Evolutionary conservation across 768 basidiomycete genomes (phyloP), one percentile per base, ranked within the genome.

Genomic region (Clitopilus passeckerianus): DNA sequence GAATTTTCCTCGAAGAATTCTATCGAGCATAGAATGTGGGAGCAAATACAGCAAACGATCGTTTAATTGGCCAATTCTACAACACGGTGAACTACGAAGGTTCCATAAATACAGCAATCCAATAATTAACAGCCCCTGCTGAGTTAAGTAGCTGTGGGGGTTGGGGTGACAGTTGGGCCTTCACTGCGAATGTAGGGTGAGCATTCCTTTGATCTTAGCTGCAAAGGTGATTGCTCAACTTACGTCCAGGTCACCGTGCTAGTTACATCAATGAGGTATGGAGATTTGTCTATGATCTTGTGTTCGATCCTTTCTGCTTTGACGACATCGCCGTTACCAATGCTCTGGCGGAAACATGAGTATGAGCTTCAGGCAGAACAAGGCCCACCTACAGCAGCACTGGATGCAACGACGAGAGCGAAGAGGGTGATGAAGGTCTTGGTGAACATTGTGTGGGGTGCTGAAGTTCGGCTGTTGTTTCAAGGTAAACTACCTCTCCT

Each of bases 161-260:
- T 23, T 23, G 46, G 46, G 3, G 18, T 50, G n/a, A 50, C 46
- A 23, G 18, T 50, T 18, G 46, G 46, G 5, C 46, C 46, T 18
- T 50, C 18, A 12, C 46, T 50, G 46, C 12, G 20, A 4, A 23
- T 5, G 20, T 18, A 3, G 5, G 16, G 46, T 50, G 18, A 50
- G 46, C 22, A n/a, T n/a, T 22, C 20, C 16, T 5, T 18, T 50
- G 2, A 10, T 23, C 3, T 10, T 5, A 50, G 46, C 5, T 12
- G 3, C 3, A 50, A n/a, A 9, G 16, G 10, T 20, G 2, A 23
- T 10, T 50, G 46, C n/a, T 50, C 10, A 10, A 50, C 69, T 68
- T 37, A 70, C 67, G 65, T 70, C 67, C 68, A 69, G 34, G 64
- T 59, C 20, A 67, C 54, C 0, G 68, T 69, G 6, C 61, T 64